phyloP scores from a whole-genome alignment of 2,329 filamentous ascomycete genomes.

The Cryoendolithus antarcticus region DNA sequence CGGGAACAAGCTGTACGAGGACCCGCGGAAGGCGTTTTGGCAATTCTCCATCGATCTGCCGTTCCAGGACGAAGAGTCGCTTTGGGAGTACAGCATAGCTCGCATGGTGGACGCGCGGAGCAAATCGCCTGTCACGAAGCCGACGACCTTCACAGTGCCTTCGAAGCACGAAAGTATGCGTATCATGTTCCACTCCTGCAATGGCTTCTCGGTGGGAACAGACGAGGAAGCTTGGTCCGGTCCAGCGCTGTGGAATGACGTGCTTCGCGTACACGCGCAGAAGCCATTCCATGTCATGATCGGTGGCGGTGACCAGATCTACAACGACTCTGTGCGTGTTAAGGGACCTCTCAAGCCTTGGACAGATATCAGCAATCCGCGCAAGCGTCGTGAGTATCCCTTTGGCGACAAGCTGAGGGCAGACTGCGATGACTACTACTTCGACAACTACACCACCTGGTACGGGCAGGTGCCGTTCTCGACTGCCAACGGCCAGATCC shows the following conservation, averaged over 20 bases:
- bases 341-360: constrained; percentile 61
- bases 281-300: constrained; percentile 59
- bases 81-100: constrained; percentile 67
- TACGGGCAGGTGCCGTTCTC: constrained; percentile 58
- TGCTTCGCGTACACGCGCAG: constrained; percentile 46
- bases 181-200: constrained; percentile 59
- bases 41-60: constrained; percentile 47
- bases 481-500: constrained; percentile 48
- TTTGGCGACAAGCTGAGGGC: constrained; percentile 54
- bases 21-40: constrained; percentile 47
- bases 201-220: constrained; percentile 55
- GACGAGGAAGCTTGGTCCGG: constrained; percentile 51
- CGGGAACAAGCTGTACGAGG: constrained; percentile 48
- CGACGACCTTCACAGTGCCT: constrained; percentile 45
- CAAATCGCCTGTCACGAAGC: constrained; percentile 9
- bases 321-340: constrained; percentile 69
- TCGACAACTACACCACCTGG: constrained; percentile 49
- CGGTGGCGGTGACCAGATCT: constrained; percentile 81
- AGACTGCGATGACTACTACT: constrained; percentile 50
- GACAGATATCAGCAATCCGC: constrained; percentile 49
- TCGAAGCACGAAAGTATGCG: constrained; percentile 52
- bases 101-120: constrained; percentile 34
- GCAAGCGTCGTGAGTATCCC: constrained; percentile 45
- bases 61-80: constrained; percentile 59
- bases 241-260: constrained; percentile 50